phyloP scores from a whole-genome alignment of 2,329 filamentous ascomycete species.

The Botryotinia globosa region DNA sequence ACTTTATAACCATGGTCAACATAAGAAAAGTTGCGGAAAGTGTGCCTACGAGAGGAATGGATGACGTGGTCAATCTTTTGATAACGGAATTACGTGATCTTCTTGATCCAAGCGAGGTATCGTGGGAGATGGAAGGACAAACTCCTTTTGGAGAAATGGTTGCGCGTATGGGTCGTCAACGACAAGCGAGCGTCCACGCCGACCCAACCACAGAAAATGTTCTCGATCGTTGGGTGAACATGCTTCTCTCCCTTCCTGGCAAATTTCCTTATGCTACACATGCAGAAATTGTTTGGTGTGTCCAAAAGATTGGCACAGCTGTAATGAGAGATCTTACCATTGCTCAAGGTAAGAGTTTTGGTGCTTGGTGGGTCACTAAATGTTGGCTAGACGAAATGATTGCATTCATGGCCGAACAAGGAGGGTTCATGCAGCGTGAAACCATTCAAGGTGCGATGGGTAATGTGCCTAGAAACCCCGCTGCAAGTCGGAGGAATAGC shows the following conservation, averaged over 20 bases:
- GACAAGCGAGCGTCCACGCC: slow-evolving; percentile 41
- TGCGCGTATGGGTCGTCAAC: slow-evolving; percentile 45
- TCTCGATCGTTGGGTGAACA: slow-evolving; percentile 74
- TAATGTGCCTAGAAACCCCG: slow-evolving; percentile 29
- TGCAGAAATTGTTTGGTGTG: slow-evolving; percentile 71
- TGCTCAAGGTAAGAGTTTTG: slow-evolving; percentile 73
- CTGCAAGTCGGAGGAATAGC: slow-evolving; percentile 29
- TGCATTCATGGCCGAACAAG: slow-evolving; percentile 82
- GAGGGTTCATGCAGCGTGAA: slow-evolving; percentile 74
- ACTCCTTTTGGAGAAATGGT: slow-evolving; percentile 60
- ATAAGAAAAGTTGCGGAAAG: slow-evolving; percentile 62
- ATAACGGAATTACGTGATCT: slow-evolving; percentile 67
- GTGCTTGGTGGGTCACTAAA: slow-evolving; percentile 94
- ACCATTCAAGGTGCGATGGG: slow-evolving; percentile 40
- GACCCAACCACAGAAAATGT: slow-evolving; percentile 59
- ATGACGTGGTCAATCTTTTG: slow-evolving; percentile 61
- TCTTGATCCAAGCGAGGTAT: slow-evolving; percentile 61
- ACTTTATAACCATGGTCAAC: slow-evolving; percentile 72
- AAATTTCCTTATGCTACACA: slow-evolving; percentile 73
- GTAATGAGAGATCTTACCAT: slow-evolving; percentile 81
- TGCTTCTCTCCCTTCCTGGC: slow-evolving; percentile 64
- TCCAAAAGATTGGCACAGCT: slow-evolving; percentile 71
- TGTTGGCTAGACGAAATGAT: slow-evolving; percentile 96
- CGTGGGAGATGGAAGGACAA: slow-evolving; percentile 61
- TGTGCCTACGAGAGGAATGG: slow-evolving; percentile 61